Base-by-base conservation (phyloP, 2,329 filamentous ascomycete species). In the Cryphonectria naterciae region DNA sequence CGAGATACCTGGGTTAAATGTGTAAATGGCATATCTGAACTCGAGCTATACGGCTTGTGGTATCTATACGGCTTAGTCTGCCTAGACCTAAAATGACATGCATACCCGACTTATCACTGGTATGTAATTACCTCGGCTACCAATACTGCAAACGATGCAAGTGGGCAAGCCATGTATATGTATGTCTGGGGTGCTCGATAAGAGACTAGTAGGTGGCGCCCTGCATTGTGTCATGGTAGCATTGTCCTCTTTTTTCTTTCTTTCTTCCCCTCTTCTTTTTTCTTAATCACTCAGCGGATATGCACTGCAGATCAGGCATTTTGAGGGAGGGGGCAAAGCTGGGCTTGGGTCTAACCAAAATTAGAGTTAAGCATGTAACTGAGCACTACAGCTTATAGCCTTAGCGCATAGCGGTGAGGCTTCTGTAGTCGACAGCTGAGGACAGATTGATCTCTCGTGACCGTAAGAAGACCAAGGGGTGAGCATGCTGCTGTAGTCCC, bases 1-100 rank as follows among this genome's bases (percentile, higher is more conserved):
- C 54, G 5, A 64, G 37, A 32, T 46, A 43, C 60, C 13, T 25
- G 25, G 61, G 32, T 25, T 25, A 43, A 19, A 43, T 28, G n/a
- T 43, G 41, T 25, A 46, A 49, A 49, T n/a, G 22, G 22, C 22
- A 22, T 39, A 64, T 39, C 22, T 64, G 22, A 5, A 11, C 28
- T 32, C 13, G 25, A 32, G 52, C 52, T 56, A 5, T 32, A 17
- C 13, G 60, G 60, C 46, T n/a, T 41, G 60, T 62, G 60, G 37
- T 39, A 37, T 39, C 60, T 39, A 7, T 41, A 10, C 13, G 35
- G 58, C 58, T 41, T 41, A 46, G 15, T 28, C 46, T 19, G 15
- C 28, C 62, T 32, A 46, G 17, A 49, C 62, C 41, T 13, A 52
- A 46, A 65, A 46, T 49, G 62, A 65, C 39, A 65, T 65, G 62